Percentiles rank a stretch among this genome's conserved stretches.
These are phyloP conservation scores for Crithidia expoeki DNA, from an alignment of 208 protist species.

Conservation along the genomic window DNA sequence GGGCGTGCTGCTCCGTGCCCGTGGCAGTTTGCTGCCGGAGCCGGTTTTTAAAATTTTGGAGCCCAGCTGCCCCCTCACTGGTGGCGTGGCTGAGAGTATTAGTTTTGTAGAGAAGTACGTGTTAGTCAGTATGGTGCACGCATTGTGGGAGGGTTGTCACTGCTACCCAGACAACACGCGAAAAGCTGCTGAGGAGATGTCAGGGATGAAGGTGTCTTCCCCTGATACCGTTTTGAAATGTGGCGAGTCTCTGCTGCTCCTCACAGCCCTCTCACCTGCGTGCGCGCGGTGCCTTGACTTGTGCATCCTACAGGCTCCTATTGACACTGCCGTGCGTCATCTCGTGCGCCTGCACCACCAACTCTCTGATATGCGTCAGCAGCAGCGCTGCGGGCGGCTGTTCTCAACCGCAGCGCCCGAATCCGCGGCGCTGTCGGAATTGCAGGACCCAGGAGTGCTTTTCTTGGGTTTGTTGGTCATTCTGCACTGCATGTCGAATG, in stretches of 20 bases:
- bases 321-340: slow-evolving; percentile 12
- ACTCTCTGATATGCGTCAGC: slow-evolving; percentile 12
- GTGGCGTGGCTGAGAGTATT: slow-evolving; percentile 9
- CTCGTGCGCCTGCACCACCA: slow-evolving; percentile 20
- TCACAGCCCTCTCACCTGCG: slow-evolving; percentile 27
- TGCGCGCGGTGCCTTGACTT: slow-evolving; percentile 27
- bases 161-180: not conserved
- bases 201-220: not conserved
- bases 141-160: slow-evolving; percentile 21
- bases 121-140: slow-evolving; percentile 11
- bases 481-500: slow-evolving; percentile 7
- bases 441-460: slow-evolving; percentile 24
- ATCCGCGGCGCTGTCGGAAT: slow-evolving; percentile 4
- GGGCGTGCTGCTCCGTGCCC: slow-evolving; percentile 17
- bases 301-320: slow-evolving; percentile 12
- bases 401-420: not conserved
- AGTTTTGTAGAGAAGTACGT: slow-evolving; percentile 12
- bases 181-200: not conserved
- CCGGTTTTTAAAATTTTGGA: slow-evolving; percentile 15
- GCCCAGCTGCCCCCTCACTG: not conserved
- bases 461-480: slow-evolving; percentile 17
- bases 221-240: slow-evolving; percentile 5
- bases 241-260: slow-evolving; percentile 9
- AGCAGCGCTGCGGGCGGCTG: slow-evolving; percentile 8
- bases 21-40: slow-evolving; percentile 28